Conservation (phyloP, 1,284 basidiomycete genomes). For the Phenoliferia sp. region DNA sequence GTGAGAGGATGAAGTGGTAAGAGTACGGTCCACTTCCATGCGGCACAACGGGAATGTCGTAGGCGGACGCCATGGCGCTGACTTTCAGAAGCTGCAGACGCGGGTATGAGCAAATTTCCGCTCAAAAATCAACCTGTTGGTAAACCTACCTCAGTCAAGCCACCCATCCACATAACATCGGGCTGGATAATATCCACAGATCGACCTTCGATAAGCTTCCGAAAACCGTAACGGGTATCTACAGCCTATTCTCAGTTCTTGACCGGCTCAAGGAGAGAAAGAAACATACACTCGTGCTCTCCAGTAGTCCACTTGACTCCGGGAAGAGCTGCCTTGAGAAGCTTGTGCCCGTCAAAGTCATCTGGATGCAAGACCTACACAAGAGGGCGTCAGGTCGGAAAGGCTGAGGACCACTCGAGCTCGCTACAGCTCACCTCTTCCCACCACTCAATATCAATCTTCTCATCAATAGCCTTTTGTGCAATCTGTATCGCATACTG, state of each 20-base stretch:
- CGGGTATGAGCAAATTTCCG: too few relatives aligned
- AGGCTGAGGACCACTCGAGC: background rate
- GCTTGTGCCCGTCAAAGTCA: conserved; percentile 49
- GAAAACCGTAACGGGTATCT: conserved; percentile 51
- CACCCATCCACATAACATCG: conserved; percentile 52
- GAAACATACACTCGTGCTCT: conserved; percentile 37
- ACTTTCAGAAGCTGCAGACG: conserved; percentile 51
- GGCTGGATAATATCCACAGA: conserved; percentile 52
- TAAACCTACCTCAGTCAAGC: conserved; percentile 49
- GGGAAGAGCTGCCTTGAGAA: conserved; percentile 48
- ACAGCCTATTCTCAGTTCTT: background rate
- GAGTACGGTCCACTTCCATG: conserved; percentile 50
- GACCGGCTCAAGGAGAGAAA: background rate
- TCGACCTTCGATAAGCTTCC: conserved; percentile 52
- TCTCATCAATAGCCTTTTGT: conserved; percentile 46
- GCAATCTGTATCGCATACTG: conserved; percentile 52
- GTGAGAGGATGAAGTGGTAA: conserved; percentile 46
- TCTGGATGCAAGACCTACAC: conserved; percentile 47
- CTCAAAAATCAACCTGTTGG: too few relatives aligned
- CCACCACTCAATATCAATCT: conserved; percentile 53
- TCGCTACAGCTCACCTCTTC: conserved; percentile 44
- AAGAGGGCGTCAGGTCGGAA: background rate
- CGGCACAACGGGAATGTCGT: conserved; percentile 53
- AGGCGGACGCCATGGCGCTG: conserved; percentile 46
- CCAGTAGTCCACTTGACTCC: conserved; percentile 54